A percentile compares a stretch with the other conserved stretches of the same genome.
These are phyloP conservation scores for Ophiostoma fasciatum DNA, from an alignment of 2,329 filamentous ascomycete species.

Conservation along the genomic window DNA sequence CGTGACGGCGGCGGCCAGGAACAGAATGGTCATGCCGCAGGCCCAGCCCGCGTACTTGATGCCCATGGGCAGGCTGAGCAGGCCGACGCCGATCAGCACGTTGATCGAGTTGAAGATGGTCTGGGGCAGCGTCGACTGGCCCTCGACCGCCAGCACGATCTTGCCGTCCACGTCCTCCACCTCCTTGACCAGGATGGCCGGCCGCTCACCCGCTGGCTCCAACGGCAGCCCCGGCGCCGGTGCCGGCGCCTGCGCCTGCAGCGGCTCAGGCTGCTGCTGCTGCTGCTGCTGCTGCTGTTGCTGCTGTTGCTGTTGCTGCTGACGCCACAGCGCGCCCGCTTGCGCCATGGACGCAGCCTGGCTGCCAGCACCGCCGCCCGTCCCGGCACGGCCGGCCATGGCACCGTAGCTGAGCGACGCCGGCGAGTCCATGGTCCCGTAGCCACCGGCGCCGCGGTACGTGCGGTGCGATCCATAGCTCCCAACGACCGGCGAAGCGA, in stretches of 20 bases:
- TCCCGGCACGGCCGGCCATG: constrained; percentile 16
- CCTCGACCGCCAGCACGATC: constrained; percentile 69
- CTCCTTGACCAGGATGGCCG: constrained; percentile 75
- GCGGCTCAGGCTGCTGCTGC: constrained; percentile 1
- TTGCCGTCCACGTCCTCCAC: constrained; percentile 81
- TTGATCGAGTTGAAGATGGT: constrained; percentile 96
- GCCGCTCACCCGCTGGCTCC: no score
- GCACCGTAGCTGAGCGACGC: constrained; percentile 7
- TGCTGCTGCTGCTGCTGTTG: constrained; percentile 41
- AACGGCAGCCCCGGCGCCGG: constrained; percentile 35
- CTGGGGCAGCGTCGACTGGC: constrained; percentile 88
- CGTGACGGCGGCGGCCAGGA: constrained; percentile 61
- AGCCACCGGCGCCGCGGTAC: constrained; percentile 24
- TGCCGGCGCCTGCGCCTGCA: no score
- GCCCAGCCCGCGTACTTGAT: constrained; percentile 83
- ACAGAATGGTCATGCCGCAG: constrained; percentile 60
- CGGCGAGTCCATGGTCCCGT: constrained; percentile 36
- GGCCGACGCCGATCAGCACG: constrained; percentile 76
- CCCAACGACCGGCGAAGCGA: constrained; percentile 6
- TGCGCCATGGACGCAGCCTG: constrained; percentile 31
- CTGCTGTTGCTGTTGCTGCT: constrained; percentile 30
- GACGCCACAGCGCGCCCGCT: constrained; percentile 35
- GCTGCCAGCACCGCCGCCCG: background rate
- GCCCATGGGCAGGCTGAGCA: constrained; percentile 78
- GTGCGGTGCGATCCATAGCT: constrained; percentile 43